phyloP scores from a whole-genome alignment of 192 early-diverging fungal genomes.

The Mortierella hygrophila region DNA sequence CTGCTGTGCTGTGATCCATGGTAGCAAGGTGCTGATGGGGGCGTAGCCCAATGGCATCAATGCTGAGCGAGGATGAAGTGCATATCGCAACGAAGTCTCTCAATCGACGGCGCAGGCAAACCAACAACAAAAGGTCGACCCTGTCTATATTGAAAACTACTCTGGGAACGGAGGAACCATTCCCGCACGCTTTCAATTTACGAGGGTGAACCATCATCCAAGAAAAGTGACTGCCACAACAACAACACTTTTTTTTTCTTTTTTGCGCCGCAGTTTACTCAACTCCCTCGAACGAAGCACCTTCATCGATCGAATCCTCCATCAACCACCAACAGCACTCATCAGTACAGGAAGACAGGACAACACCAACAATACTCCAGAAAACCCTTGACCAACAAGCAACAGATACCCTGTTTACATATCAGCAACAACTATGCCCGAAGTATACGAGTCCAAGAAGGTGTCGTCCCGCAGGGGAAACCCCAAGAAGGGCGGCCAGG shows the following conservation, averaged over 20 bases:
- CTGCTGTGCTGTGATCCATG: too few species aligned
- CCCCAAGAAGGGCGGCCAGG: conserved; percentile 81
- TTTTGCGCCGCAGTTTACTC: background rate
- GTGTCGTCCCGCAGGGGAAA: conserved; percentile 66
- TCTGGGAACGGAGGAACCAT: too few species aligned
- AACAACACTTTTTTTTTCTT: conserved; percentile 4
- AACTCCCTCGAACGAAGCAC: background rate
- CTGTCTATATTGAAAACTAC: too few species aligned
- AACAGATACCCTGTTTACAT: background rate
- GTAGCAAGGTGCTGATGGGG: too few species aligned
- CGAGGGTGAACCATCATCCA: too few species aligned
- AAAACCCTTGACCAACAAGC: background rate
- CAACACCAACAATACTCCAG: background rate
- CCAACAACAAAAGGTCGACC: too few species aligned
- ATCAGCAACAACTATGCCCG: conserved; percentile 3
- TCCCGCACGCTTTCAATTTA: too few species aligned
- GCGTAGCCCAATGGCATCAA: too few species aligned
- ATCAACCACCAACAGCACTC: background rate
- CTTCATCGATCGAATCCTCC: background rate
- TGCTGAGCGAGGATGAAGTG: too few species aligned
- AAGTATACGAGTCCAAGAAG: conserved; percentile 60
- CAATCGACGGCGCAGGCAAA: too few species aligned
- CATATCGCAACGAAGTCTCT: too few species aligned
- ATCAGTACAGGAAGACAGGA: conserved; percentile 1
- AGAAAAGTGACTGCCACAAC: conserved; percentile 4